Evolutionary conservation across 306 rosid genomes (phyloP), one percentile per base, ranked within the genome.

Genomic region (Cercis canadensis): DNA sequence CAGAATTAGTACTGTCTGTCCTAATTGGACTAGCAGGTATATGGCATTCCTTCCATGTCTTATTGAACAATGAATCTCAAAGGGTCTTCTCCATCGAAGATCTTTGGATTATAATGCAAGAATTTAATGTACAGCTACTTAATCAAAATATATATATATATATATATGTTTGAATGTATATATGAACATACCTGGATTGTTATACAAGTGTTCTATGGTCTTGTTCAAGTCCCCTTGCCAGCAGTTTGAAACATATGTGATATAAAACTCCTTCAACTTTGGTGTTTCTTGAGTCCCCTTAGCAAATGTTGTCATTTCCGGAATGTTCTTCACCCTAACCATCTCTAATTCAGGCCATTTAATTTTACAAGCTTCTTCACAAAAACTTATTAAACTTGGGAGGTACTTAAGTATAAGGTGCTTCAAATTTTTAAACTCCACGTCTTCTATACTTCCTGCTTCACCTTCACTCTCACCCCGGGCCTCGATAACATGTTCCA

Each of bases 391-490:
- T 5, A 71, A 15, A 0, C 3, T 70, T 0, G 75, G 66, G 24
- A 70, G 75, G 17, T 58, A 6, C 16, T 58, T 70, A 1, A 70
- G 57, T 18, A 70, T 24, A 31, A 70, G 56, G 21, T 49, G 18
- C 46, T 68, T 14, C 5, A 68, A 11, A 10, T 53, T 0, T 0
- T 29, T 31, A 0, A 68, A 46, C 5, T 11, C 12, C 24, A 31
- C n/a, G 2, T 19, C 2, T 11, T 32, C 6, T 3, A 7, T 11
- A 12, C 6, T 16, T 70, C 14, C 7, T 12, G 3, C 4, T 70
- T 70, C 32, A 57, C 32, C 75, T 5, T 0, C 7, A n/a, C n/a
- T n/a, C n/a, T n/a, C n/a, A 13, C 0, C 24, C n/a, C 3, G 29
- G 1, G 2, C 29, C 29, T 24, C 29, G 29, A 65, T 29, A 3